A percentile compares a stretch with the other conserved stretches of the same genome.
phyloP scores from a whole-genome alignment of 768 basidiomycete species.

The Scleroderma bovista region DNA sequence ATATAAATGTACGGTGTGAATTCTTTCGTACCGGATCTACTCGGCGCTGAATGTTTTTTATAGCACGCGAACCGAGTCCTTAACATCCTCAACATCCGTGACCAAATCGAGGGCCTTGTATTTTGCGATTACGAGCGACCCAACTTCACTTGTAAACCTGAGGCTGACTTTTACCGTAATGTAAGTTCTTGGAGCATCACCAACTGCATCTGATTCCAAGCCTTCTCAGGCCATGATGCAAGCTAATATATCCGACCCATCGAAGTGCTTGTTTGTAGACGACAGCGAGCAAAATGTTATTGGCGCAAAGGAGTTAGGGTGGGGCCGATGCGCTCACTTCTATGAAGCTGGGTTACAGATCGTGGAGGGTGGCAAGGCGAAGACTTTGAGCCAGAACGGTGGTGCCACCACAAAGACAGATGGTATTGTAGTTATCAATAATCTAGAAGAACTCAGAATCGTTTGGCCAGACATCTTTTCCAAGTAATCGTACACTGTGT shows the following conservation, averaged over 20 bases:
- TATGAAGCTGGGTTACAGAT: slow-evolving; percentile 60
- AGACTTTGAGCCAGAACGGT: slow-evolving; percentile 37
- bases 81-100: slow-evolving; percentile 62
- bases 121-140: slow-evolving; percentile 71
- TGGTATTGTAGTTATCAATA: slow-evolving; percentile 46
- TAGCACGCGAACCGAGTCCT: slow-evolving; percentile 83
- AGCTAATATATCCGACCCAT: slow-evolving; percentile 57
- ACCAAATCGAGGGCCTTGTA: slow-evolving; percentile 68
- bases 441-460: slow-evolving; percentile 59
- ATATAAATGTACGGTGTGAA: slow-evolving; percentile 48
- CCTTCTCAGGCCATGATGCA: slow-evolving; percentile 53
- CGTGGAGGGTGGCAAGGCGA: slow-evolving; percentile 57
- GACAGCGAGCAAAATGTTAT: slow-evolving; percentile 68
- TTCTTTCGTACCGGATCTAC: slow-evolving; percentile 11
- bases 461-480: slow-evolving; percentile 78
- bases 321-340: slow-evolving; percentile 74
- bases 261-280: slow-evolving; percentile 75
- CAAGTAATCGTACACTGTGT: slow-evolving; percentile 6
- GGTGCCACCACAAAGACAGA: slow-evolving; percentile 33
- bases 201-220: slow-evolving; percentile 1
- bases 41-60: background rate
- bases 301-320: slow-evolving; percentile 59
- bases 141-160: slow-evolving; percentile 78
- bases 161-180: slow-evolving; percentile 60
- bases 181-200: slow-evolving; percentile 29